phyloP scores from a whole-genome alignment of 495 filamentous ascomycete genomes.

The Tuber magnatum region DNA sequence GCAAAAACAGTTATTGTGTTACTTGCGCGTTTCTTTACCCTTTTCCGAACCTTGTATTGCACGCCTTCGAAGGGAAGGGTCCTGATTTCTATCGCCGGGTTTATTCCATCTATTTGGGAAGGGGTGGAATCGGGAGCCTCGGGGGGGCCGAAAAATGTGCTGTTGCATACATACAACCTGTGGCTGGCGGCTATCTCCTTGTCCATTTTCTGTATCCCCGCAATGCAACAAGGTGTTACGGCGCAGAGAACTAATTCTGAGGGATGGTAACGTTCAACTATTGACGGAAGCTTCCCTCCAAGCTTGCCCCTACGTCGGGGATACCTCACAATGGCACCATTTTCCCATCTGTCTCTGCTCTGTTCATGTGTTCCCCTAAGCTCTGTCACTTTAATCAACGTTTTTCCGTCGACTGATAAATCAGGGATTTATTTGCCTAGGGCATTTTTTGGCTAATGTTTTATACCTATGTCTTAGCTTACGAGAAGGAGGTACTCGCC shows the following conservation, averaged over 20 bases:
- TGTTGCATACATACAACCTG: slow-evolving; percentile 27
- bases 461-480: slow-evolving; percentile 19
- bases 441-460: slow-evolving; percentile 28
- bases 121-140: background rate
- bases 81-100: background rate
- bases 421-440: background rate
- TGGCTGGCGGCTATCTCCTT: slow-evolving; percentile 23
- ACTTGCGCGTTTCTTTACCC: background rate
- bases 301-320: slow-evolving; percentile 10
- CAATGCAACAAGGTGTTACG: slow-evolving; percentile 12
- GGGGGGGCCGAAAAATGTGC: background rate
- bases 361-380: background rate
- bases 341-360: background rate
- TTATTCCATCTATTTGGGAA: background rate
- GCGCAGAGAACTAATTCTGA: background rate
- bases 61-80: background rate
- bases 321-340: slow-evolving; percentile 5
- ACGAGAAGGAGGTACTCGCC: slow-evolving; percentile 30
- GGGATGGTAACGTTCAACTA: background rate
- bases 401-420: background rate
- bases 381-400: background rate
- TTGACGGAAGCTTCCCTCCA: slow-evolving; percentile 7
- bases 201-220: slow-evolving; percentile 9
- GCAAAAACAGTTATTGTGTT: background rate
- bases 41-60: background rate